These are phyloP conservation scores for Xylaria scruposa DNA, from an alignment of 495 filamentous ascomycete species.

Conservation along the genomic window DNA sequence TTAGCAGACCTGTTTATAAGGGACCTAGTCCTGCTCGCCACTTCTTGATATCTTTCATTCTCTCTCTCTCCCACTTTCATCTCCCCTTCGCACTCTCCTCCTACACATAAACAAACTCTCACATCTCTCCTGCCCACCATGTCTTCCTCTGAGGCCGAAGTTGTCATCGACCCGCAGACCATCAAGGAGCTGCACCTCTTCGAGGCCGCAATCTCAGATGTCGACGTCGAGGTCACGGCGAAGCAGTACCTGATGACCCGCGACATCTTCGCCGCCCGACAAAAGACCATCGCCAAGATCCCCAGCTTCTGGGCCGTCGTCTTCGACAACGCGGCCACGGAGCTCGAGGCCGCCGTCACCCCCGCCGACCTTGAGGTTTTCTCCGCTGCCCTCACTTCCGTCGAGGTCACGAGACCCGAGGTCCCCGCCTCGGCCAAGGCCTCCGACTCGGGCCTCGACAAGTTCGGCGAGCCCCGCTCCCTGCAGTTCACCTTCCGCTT, in stretches of 20 bases:
- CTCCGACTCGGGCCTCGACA: slow-evolving; percentile 28
- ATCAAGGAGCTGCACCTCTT: slow-evolving; percentile 32
- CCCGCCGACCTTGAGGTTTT: slow-evolving; percentile 67
- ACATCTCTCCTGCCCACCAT: slow-evolving; percentile 13
- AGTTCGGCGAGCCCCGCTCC: slow-evolving; percentile 57
- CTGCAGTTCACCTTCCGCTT: slow-evolving; percentile 60
- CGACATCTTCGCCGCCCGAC: slow-evolving; percentile 64
- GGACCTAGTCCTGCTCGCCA: background rate
- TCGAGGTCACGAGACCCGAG: slow-evolving; percentile 70
- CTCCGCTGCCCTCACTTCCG: slow-evolving; percentile 55
- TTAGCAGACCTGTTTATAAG: slow-evolving; percentile 6
- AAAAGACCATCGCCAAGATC: slow-evolving; percentile 62
- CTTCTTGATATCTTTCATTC: slow-evolving; percentile 13
- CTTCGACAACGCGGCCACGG: slow-evolving; percentile 69
- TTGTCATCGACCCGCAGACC: slow-evolving; percentile 27
- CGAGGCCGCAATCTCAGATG: slow-evolving; percentile 30
- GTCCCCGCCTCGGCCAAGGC: slow-evolving; percentile 51
- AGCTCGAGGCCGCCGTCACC: slow-evolving; percentile 73
- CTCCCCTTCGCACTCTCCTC: background rate
- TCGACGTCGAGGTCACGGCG: slow-evolving; percentile 30
- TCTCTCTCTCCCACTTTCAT: slow-evolving; percentile 1
- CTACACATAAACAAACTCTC: background rate
- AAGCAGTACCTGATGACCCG: slow-evolving; percentile 32
- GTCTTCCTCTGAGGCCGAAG: slow-evolving; percentile 25
- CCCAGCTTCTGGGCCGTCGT: slow-evolving; percentile 79